Conservation (phyloP, 2,329 filamentous ascomycete species). For the Fusarium sororula region DNA sequence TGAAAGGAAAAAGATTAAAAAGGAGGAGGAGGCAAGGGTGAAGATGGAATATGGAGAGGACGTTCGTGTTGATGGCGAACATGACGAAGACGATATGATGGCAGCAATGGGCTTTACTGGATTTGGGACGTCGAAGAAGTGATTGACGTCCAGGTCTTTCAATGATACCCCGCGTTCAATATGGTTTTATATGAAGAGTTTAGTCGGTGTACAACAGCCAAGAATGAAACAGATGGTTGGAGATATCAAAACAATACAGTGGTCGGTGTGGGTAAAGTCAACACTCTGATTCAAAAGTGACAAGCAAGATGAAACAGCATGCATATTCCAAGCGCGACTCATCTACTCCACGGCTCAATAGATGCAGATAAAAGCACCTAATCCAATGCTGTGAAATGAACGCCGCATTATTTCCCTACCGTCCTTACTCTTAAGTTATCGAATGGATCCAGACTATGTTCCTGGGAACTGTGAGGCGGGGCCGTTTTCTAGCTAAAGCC, state of each 20-base stretch:
- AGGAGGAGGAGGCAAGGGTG: conserved; percentile 62
- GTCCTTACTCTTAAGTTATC: background rate
- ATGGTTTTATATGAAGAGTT: conserved; percentile 22
- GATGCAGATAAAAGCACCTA: background rate
- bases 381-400: background rate
- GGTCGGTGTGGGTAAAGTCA: background rate
- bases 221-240: background rate
- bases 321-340: background rate
- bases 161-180: conserved; percentile 45
- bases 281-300: background rate
- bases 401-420: background rate
- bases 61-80: conserved; percentile 72
- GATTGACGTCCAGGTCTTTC: conserved; percentile 26
- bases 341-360: background rate
- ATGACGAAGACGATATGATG: conserved; percentile 77
- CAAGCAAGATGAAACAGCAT: background rate
- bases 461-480: conserved; percentile 6
- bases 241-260: background rate
- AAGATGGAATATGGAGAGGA: conserved; percentile 72
- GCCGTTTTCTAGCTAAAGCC: conserved; percentile 15
- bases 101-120: conserved; percentile 72
- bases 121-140: conserved; percentile 69
- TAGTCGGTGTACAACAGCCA: background rate
- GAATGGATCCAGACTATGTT: conserved; percentile 4
- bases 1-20: conserved; percentile 60